Base-by-base conservation (phyloP, 2,329 filamentous ascomycete species). In the Ceratocystis cubensis region DNA sequence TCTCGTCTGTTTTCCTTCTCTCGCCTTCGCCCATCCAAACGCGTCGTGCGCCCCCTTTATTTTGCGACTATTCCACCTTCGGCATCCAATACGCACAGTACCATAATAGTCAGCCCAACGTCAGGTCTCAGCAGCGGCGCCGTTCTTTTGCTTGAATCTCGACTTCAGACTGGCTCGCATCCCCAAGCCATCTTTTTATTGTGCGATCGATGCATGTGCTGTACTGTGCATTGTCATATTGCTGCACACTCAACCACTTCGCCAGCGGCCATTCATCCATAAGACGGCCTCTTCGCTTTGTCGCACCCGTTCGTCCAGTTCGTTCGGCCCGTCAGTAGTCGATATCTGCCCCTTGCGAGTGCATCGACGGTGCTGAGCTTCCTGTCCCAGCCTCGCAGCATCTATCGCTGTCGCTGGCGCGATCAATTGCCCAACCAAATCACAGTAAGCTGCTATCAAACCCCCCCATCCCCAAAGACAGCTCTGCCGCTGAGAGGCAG, bases 21-120 rank as follows among this genome's bases (percentile, higher is more conserved):
- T 30, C 61, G 46, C 44, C 28, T 30, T 25, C 46, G 46, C 1
- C 46, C 46, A 13, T 37, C 41, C 45, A 46, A 63, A 63, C 61
- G 61, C 61, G 61, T 63, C 61, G 61, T 33, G 37, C 61, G 61
- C 61, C 61, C 37, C 61, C 45, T 63, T 63, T 63, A 46, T 63
- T 63, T 62, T 63, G 61, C 61, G 22, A 63, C 61, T 63, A 63
- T 63, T 63, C 61, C 61, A 33, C 15, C 61, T 63, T 63, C 46
- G 61, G 61, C 45, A 44, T 28, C 37, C 17, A 46, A 48, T n/a
- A 13, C 22, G 41, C 61, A 33, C 10, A 25, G 6, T 5, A 10
- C 15, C 15, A 33, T 28, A 28, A 3, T 20, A 20, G 28, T 4
- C 10, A 41, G 10, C 37, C 37, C 37, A 41, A 41, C 37, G 37